Evolutionary conservation across 345 rosid species (phyloP).

Genomic region (Arabis alpina): DNA sequence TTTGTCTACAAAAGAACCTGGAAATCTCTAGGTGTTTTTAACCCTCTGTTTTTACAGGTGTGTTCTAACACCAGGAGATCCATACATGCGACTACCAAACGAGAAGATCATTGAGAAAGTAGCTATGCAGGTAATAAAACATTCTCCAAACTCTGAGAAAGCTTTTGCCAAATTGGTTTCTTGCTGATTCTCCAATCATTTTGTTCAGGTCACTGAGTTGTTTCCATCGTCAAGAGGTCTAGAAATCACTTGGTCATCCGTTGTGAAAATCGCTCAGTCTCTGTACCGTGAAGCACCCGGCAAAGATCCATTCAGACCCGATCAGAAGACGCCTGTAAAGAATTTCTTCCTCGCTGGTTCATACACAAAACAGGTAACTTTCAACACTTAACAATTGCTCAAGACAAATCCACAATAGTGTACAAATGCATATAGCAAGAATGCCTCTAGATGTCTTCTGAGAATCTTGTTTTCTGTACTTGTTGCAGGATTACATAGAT

Average conservation of each 20-base stretch:
- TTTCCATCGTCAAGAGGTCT: slow-evolving; percentile 93
- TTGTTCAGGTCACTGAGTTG: slow-evolving; percentile 65
- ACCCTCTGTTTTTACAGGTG: slow-evolving; percentile 56
- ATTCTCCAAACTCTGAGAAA: slow-evolving; percentile 8
- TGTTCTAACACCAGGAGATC: slow-evolving; percentile 95
- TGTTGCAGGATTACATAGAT: slow-evolving; percentile 89
- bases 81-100: slow-evolving; percentile 86
- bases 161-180: neutral
- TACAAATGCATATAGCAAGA: slow-evolving; percentile 8
- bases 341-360: slow-evolving; percentile 98
- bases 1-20: neutral
- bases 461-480: slow-evolving; percentile 7
- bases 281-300: slow-evolving; percentile 95
- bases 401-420: slow-evolving; percentile 1
- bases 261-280: slow-evolving; percentile 93
- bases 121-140: slow-evolving; percentile 68
- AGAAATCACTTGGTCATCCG: slow-evolving; percentile 91
- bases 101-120: slow-evolving; percentile 87
- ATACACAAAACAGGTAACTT: slow-evolving; percentile 85
- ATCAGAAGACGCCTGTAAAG: slow-evolving; percentile 89
- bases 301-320: slow-evolving; percentile 95
- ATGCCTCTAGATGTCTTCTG: neutral
- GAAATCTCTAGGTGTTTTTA: slow-evolving; percentile 17
- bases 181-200: slow-evolving; percentile 7
- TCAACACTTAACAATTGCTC: neutral